A percentile compares a stretch with the other conserved stretches of the same genome.
Evolutionary conservation across 306 rosid genomes (phyloP).

Genomic region (Biancaea sappan): DNA sequence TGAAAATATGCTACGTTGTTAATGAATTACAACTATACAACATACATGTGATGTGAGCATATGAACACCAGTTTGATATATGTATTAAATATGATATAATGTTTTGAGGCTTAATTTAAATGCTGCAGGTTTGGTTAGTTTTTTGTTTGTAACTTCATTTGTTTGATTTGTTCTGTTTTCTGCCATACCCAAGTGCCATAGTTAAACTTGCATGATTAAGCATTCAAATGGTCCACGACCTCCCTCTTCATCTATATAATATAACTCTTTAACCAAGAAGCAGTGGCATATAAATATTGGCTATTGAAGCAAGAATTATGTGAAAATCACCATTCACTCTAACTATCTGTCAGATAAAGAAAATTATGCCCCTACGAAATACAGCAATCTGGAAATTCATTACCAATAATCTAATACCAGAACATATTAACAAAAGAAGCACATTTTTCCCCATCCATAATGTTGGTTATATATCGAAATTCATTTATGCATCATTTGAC

Average conservation of each 20-base stretch:
- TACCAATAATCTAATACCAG: too few species aligned
- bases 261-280: background rate
- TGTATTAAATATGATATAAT: background rate
- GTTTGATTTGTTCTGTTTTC: background rate
- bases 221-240: background rate
- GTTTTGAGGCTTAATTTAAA: background rate
- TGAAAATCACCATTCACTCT: background rate
- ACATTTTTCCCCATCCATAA: background rate
- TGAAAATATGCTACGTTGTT: background rate
- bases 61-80: background rate
- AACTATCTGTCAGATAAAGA: background rate
- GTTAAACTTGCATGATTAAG: background rate
- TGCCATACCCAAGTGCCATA: background rate
- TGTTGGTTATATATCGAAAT: background rate
- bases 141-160: background rate
- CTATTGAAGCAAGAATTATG: background rate
- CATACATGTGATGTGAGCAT: background rate
- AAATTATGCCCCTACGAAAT: background rate
- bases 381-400: too few species aligned
- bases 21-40: constrained; percentile 17
- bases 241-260: too few species aligned
- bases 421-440: background rate
- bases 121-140: background rate
- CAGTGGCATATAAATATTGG: constrained; percentile 6
- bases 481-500: background rate